phyloP scores from a whole-genome alignment of 148 eudicot species.

The Bassia scoparia region DNA sequence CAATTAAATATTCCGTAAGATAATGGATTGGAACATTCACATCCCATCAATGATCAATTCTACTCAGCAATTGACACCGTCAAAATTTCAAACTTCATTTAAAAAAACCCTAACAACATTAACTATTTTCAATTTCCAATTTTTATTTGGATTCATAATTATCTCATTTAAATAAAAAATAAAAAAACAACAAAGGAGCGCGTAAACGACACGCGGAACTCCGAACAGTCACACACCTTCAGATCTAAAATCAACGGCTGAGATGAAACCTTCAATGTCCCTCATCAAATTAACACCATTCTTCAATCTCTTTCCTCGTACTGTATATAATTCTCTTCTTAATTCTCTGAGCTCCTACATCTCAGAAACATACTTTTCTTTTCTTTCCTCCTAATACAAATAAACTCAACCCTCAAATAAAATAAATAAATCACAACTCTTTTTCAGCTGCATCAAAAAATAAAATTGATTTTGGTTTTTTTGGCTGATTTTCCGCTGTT shows the following conservation, averaged over 20 bases:
- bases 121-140: no score
- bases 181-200: not conserved
- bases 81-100: no score
- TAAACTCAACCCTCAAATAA: not conserved
- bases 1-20: no score
- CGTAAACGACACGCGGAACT: not conserved
- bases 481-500: constrained; percentile 13
- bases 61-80: no score
- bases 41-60: no score
- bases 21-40: no score
- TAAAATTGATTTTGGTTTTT: not conserved
- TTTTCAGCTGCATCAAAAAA: not conserved
- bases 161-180: no score
- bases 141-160: no score
- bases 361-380: not conserved
- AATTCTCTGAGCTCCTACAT: not conserved
- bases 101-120: no score
- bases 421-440: not conserved
- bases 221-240: not conserved
- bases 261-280: constrained; percentile 14
- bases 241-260: constrained; percentile 21
- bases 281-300: not conserved
- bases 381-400: not conserved
- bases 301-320: not conserved
- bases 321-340: constrained; percentile 8